These are phyloP conservation scores for Chaetomium sp. DNA, from an alignment of 2,329 filamentous ascomycete genomes.

Conservation along the genomic window DNA sequence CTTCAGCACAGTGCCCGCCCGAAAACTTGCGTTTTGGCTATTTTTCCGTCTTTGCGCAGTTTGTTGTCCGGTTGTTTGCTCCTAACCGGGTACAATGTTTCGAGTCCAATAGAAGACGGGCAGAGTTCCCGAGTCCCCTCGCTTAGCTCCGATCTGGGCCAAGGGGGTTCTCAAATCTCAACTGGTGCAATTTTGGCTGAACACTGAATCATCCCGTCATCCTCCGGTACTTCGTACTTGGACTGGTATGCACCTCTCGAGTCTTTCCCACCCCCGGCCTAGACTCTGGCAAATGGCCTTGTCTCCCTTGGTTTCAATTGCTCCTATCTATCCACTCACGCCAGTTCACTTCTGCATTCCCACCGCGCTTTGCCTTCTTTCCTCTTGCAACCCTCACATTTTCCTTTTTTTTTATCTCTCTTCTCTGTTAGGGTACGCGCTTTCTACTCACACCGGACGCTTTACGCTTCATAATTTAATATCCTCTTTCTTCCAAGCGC, in stretches of 20 bases:
- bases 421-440: neutral
- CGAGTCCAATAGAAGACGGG: conserved; percentile 8
- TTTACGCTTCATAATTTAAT: neutral
- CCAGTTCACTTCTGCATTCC: conserved; percentile 8
- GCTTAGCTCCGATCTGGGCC: conserved; percentile 12
- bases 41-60: no score
- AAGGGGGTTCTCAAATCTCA: conserved; percentile 5
- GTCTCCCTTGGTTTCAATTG: conserved; percentile 19
- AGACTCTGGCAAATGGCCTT: conserved; percentile 14
- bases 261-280: conserved; percentile 1
- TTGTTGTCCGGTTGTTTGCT: conserved; percentile 1
- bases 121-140: conserved; percentile 9
- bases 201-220: conserved; percentile 22
- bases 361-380: conserved; percentile 8
- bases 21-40: neutral
- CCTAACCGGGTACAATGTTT: neutral
- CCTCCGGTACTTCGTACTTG: conserved; percentile 9
- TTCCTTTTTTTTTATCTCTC: neutral
- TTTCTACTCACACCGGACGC: neutral
- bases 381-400: conserved; percentile 4
- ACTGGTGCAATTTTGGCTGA: conserved; percentile 24
- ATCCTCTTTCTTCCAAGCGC: neutral
- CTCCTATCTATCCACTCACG: conserved; percentile 13
- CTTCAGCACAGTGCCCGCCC: neutral
- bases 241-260: neutral